Conservation (phyloP, 2,329 filamentous ascomycete species). For the Colletotrichum sp. region DNA sequence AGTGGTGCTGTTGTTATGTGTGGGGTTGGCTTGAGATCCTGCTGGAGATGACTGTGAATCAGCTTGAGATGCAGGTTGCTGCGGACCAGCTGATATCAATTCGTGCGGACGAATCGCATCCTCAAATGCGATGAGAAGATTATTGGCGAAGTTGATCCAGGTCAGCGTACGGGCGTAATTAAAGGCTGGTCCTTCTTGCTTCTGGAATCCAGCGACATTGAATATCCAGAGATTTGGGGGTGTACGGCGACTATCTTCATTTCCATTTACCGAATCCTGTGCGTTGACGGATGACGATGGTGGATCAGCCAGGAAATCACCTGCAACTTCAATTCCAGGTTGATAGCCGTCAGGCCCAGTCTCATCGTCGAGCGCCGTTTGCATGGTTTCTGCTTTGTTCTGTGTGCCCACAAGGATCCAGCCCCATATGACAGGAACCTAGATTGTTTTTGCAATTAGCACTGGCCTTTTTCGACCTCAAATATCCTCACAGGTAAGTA, state of each 20-base stretch:
- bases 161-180: background rate
- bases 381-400: background rate
- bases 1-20: background rate
- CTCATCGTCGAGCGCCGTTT: no score
- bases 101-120: background rate
- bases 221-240: background rate
- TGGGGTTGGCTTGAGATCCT: background rate
- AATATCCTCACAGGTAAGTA: no score
- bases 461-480: no score
- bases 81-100: fast-evolving
- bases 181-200: background rate
- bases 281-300: no score
- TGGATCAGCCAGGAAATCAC: fast-evolving
- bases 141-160: background rate
- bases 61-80: background rate
- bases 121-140: fast-evolving
- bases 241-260: no score
- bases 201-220: background rate
- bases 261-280: fast-evolving
- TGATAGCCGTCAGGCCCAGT: fast-evolving
- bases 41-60: fast-evolving
- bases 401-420: background rate
- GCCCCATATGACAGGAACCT: background rate
- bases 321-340: background rate
- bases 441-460: background rate